Evolutionary conservation across 805 yeast species (phyloP).

Genomic region (Metschnikowia drakensbergensis): DNA sequence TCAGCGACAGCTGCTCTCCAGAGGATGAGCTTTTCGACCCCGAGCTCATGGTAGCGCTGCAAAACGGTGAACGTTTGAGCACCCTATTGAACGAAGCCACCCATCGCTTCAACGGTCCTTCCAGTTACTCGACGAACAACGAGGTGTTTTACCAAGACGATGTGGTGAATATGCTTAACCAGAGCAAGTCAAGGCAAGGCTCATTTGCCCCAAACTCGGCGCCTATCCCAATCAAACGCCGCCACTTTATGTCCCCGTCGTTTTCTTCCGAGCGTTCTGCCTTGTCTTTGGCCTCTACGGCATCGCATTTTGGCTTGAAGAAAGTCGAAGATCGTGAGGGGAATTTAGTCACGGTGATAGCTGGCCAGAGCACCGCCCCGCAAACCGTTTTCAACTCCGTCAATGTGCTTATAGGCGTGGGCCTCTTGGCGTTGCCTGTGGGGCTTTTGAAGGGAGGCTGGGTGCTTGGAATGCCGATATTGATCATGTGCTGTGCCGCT

Average conservation of each 20-base stretch:
- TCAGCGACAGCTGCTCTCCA: conserved; percentile 22
- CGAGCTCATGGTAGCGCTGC: conserved; percentile 60
- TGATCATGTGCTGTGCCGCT: conserved; percentile 56
- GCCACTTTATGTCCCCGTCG: conserved; percentile 36
- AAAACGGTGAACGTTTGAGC: conserved; percentile 61
- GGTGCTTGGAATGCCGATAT: conserved; percentile 57
- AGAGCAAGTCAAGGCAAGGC: conserved; percentile 27
- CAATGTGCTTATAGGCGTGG: conserved; percentile 66
- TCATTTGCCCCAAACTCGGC: conserved; percentile 16
- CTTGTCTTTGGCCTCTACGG: conserved; percentile 33
- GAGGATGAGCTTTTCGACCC: conserved; percentile 68
- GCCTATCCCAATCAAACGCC: conserved; percentile 26
- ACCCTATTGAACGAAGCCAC: conserved; percentile 34
- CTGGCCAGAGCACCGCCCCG: conserved; percentile 77
- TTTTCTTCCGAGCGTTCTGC: conserved; percentile 42
- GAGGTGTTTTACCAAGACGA: conserved; percentile 42
- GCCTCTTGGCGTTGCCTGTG: conserved; percentile 61
- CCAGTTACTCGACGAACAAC: conserved; percentile 17
- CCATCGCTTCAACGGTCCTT: conserved; percentile 8
- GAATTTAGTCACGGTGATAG: conserved; percentile 61
- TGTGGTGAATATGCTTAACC: conserved; percentile 24
- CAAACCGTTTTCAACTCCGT: conserved; percentile 67
- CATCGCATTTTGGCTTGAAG: conserved; percentile 53
- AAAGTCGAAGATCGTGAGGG: conserved; percentile 72
- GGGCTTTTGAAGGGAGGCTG: conserved; percentile 65